These are phyloP conservation scores for Chaetomium fimeti DNA, from an alignment of 495 filamentous ascomycete species.

Conservation along the genomic window DNA sequence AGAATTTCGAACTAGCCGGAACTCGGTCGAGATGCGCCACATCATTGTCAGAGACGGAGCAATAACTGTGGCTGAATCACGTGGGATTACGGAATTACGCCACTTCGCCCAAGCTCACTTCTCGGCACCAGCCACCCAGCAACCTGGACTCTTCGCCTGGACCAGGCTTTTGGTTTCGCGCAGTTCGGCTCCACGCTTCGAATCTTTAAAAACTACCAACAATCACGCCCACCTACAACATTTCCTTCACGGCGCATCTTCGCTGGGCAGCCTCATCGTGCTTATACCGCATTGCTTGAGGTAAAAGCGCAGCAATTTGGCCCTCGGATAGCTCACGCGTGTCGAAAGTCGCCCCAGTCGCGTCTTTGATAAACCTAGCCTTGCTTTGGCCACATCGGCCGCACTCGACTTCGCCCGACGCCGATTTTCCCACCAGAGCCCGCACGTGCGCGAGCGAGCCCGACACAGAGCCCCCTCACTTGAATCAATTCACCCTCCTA, in stretches of 20 bases:
- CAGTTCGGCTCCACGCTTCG: conserved; percentile 19
- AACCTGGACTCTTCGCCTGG: not conserved
- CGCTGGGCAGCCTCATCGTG: not conserved
- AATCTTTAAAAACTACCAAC: conserved; percentile 24
- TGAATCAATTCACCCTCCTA: not conserved
- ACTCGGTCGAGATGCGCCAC: not conserved
- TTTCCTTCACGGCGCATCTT: conserved; percentile 1
- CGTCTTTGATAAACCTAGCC: conserved; percentile 6
- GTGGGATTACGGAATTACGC: not conserved
- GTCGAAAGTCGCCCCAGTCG: conserved; percentile 1
- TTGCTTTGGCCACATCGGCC: conserved; percentile 15
- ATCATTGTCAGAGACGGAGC: not conserved
- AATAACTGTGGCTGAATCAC: not conserved
- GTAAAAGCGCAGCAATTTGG: not conserved
- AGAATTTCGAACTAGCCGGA: not conserved
- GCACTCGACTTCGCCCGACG: not conserved
- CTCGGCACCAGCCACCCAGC: conserved; percentile 22
- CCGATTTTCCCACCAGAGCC: not conserved
- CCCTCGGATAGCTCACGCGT: not conserved
- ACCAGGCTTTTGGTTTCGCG: conserved; percentile 14
- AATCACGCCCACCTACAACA: conserved; percentile 4
- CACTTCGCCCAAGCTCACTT: not conserved
- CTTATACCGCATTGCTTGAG: not conserved
- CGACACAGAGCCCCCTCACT: not conserved
- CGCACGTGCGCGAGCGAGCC: conserved; percentile 1